phyloP scores from a whole-genome alignment of 768 basidiomycete genomes.

The Crepidotus variabilis region DNA sequence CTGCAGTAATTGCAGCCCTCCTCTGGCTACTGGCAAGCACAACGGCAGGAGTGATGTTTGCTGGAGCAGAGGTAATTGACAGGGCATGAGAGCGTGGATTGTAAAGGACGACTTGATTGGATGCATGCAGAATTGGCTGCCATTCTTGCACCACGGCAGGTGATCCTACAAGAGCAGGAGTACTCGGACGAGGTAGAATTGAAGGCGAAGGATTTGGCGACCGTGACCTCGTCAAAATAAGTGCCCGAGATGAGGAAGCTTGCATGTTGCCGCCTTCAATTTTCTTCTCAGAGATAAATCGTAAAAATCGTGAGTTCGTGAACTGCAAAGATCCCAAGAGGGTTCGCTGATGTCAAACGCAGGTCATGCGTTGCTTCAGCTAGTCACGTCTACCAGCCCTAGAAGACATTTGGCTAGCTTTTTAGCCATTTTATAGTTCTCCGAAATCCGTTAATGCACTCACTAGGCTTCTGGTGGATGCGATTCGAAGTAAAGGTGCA shows the following conservation, averaged over 20 bases:
- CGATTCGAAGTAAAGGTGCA: not conserved
- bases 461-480: not conserved
- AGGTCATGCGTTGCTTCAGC: no score
- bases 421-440: not conserved
- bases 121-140: conserved; percentile 79
- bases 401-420: not conserved
- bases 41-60: conserved; percentile 18
- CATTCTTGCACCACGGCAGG: conserved; percentile 34
- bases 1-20: conserved; percentile 9
- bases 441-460: no score
- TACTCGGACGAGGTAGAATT: not conserved
- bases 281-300: not conserved
- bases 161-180: not conserved
- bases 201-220: not conserved
- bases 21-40: conserved; percentile 17
- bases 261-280: not conserved
- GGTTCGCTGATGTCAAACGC: not conserved
- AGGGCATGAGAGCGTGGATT: conserved; percentile 83
- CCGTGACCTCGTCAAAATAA: conserved; percentile 4
- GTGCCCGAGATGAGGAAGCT: conserved; percentile 1
- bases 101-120: conserved; percentile 85
- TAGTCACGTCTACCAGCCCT: not conserved
- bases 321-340: not conserved
- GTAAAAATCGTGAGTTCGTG: not conserved
- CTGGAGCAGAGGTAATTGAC: conserved; percentile 45